phyloP scores from a whole-genome alignment of 306 rosid species.

The Prunus armeniaca region DNA sequence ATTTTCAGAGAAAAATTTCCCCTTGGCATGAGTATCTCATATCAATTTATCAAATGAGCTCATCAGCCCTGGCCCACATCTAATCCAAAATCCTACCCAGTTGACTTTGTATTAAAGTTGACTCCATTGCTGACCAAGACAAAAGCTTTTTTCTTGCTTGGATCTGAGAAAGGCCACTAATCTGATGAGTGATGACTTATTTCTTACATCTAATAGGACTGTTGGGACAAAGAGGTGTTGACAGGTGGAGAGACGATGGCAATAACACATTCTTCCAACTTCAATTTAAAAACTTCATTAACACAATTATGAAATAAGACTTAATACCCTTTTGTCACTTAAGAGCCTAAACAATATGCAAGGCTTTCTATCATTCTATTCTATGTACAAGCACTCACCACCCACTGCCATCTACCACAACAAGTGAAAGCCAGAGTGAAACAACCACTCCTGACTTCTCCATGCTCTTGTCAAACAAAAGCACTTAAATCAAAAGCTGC shows the following conservation, averaged over 20 bases:
- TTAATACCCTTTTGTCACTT: no score
- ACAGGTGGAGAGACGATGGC: background rate
- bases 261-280: no score
- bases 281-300: no score
- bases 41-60: background rate
- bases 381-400: background rate
- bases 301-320: no score
- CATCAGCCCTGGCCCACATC: background rate
- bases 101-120: slow-evolving; percentile 39
- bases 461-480: background rate
- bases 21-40: no score
- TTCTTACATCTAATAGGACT: slow-evolving; percentile 3
- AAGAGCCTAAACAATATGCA: no score
- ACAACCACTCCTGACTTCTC: background rate
- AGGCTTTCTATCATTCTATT: no score
- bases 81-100: background rate
- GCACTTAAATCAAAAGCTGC: background rate
- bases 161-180: slow-evolving; percentile 16
- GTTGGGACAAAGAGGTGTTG: background rate
- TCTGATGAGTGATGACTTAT: background rate
- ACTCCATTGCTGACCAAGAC: slow-evolving; percentile 7
- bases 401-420: slow-evolving; percentile 20
- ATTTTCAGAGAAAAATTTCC: no score
- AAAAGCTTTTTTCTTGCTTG: slow-evolving; percentile 19
- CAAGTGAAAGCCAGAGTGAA: background rate